These are phyloP conservation scores for Pseudomassariella vexata DNA, from an alignment of 2,329 filamentous ascomycete species.

Conservation along the genomic window DNA sequence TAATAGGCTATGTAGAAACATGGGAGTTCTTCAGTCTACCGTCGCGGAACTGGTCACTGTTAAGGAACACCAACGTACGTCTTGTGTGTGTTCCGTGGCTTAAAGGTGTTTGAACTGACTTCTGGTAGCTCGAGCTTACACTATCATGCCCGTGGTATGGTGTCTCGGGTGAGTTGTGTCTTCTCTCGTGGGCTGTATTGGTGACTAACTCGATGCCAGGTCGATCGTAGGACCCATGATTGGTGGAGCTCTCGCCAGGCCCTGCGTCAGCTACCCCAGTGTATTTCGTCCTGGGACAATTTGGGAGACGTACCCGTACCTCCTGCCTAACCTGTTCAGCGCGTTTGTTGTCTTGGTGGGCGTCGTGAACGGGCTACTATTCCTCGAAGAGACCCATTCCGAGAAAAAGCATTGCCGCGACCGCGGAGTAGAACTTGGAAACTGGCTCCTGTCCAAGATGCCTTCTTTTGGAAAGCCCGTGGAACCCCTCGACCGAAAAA, in stretches of 20 bases:
- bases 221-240: conserved; percentile 91
- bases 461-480: conserved; percentile 28
- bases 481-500: conserved; percentile 27
- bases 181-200: too few species aligned
- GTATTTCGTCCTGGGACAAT: conserved; percentile 69
- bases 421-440: conserved; percentile 68
- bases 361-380: conserved; percentile 56
- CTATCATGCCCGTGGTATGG: conserved; percentile 98
- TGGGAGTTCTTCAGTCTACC: conserved; percentile 90
- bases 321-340: conserved; percentile 53
- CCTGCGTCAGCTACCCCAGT: conserved; percentile 73
- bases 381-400: conserved; percentile 87
- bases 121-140: conserved; percentile 73
- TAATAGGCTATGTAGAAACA: conserved; percentile 64
- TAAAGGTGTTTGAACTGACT: too few species aligned
- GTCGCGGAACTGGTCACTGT: conserved; percentile 89
- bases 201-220: too few species aligned
- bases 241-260: conserved; percentile 82
- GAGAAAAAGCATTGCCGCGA: conserved; percentile 74
- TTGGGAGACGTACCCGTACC: conserved; percentile 83
- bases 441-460: conserved; percentile 54
- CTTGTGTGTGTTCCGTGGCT: too few species aligned
- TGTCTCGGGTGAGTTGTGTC: conserved; percentile 81
- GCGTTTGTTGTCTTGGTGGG: conserved; percentile 60
- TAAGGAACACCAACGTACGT: conserved; percentile 89